Base-by-base conservation (phyloP, 2,329 filamentous ascomycete genomes). In the Cryphonectria japonica region DNA sequence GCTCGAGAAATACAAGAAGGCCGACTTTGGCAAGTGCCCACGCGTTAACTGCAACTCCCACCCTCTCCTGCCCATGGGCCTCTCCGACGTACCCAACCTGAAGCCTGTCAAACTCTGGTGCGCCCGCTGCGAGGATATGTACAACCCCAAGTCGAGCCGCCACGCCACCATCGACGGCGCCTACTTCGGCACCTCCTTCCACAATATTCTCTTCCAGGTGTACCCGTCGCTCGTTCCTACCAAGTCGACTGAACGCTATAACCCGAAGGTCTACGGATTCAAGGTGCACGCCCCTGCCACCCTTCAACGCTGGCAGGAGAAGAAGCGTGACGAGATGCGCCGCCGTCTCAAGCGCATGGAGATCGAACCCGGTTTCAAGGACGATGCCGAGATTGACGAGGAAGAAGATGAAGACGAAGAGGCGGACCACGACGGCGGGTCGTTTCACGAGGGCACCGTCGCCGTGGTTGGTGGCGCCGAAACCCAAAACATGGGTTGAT, bases 1-100 rank as follows among this genome's bases (percentile, higher is more conserved):
- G 95, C 92, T 98, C 73, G 96, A 99, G 76, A 99, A 99, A 82
- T 99, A 97, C 83, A 99, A 99, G 80, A 97, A 97, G 80, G 93
- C 91, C 76, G 95, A 98, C 80, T 99, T 99, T 79, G 96, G 96
- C 75, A 98, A 98, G 85, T 99, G 96, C 80, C 96, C 96, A 7
- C 93, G 96, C 77, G 96, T 99, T 73, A 91, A 97, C 85, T 99
- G 96, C 84, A 91, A 97, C 78, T 93, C 92, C 14, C 95, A 99
- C 80, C 94, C 95, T 8, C 90, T 99, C 54, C 89, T 99, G 39
- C 96, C 96, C 62, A 97, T 98, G 90, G 96, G 96, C 74, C 92
- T 97, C 77, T 93, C 94, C 77, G 96, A 99, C 82, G 86, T 95
- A 2, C 89, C 96, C 73, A 94, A 94, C 82, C 85, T 91, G 76